Base-by-base conservation (phyloP, 352 stramenopile genomes). In the Pythium pyrilobum region DNA sequence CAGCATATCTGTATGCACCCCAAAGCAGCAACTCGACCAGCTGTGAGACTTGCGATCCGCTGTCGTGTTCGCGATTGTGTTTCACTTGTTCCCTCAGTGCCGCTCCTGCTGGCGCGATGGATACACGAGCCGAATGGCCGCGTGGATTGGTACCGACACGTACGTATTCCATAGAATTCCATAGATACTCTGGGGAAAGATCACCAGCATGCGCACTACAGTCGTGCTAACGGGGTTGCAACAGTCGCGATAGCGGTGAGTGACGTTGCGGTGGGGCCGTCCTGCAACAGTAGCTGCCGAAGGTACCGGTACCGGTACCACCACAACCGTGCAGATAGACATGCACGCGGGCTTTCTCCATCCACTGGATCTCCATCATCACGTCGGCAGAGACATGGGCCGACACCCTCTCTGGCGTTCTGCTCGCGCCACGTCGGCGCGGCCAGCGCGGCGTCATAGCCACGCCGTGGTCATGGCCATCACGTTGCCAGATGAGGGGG, bases 371-470 rank as follows among this genome's bases (percentile, higher is more conserved):
- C 36, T 37, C 33, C 13, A 24, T 53, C 23, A 12, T 28, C 16
- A 4, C 20, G 25, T 59, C 43, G 2, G 52, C 52, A 59, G 48
- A 59, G 52, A 59, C 52, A 59, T 51, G 52, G 20, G 41, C 40
- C 27, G n/a, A 8, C 23, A 32, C 4, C 50, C 24, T 18, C 5
- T 9, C 15, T 12, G 29, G 7, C 29, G 7, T 34, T 34, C 7
- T 16, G 21, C 15, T 46, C 36, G 4, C 38, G 52, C 52, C 52
- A 59, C 52, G 42, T 52, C 42, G 52, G 28, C 31, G n/a, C 28
- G 9, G 4, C 29, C 24, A 44, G 23, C 21, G 11, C 48, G 20
- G 51, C 42, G 18, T 31, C 42, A 59, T 52, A 59, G 51, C 32
- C 51, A 59, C 34, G 51, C 24, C 29, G 20, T 25, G 20, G 12